These are phyloP conservation scores for Penicillium italicum DNA, from an alignment of 2,329 filamentous ascomycete genomes.

Conservation along the genomic window DNA sequence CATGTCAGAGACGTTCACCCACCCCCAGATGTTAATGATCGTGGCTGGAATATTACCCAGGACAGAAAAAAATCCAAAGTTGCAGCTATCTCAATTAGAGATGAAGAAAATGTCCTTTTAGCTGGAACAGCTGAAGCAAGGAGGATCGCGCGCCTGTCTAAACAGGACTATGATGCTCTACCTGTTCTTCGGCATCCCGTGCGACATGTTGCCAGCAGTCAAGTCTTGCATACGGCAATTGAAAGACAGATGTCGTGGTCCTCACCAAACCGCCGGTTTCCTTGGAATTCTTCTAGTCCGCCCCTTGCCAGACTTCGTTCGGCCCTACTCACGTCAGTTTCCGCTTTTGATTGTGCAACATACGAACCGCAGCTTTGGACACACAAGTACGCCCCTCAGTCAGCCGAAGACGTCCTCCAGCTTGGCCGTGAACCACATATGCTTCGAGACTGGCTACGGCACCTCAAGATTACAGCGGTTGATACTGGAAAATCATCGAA, in stretches of 20 bases:
- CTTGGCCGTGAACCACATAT: constrained; percentile 64
- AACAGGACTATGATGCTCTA: background rate
- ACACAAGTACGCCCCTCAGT: constrained; percentile 76
- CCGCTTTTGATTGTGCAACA: constrained; percentile 73
- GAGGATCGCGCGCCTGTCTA: background rate
- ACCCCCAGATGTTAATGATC: background rate
- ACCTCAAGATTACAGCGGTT: constrained; percentile 71
- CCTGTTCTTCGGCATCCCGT: constrained; percentile 28
- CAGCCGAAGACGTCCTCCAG: constrained; percentile 71
- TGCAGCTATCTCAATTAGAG: constrained; percentile 29
- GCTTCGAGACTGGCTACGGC: constrained; percentile 76
- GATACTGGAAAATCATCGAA: constrained; percentile 53
- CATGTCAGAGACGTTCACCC: constrained; percentile 50
- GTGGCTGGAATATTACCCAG: background rate
- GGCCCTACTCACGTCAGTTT: constrained; percentile 59
- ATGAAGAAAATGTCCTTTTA: constrained; percentile 34
- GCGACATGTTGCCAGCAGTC: constrained; percentile 31
- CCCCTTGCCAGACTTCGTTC: constrained; percentile 59
- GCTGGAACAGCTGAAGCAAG: constrained; percentile 13
- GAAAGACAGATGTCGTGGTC: constrained; percentile 29
- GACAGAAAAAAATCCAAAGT: constrained; percentile 41
- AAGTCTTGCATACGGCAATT: constrained; percentile 28
- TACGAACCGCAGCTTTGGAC: constrained; percentile 73
- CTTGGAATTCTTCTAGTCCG: constrained; percentile 47
- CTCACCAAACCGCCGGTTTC: background rate